Conservation (phyloP, 1,284 basidiomycete genomes). For the Irpex sp. region DNA sequence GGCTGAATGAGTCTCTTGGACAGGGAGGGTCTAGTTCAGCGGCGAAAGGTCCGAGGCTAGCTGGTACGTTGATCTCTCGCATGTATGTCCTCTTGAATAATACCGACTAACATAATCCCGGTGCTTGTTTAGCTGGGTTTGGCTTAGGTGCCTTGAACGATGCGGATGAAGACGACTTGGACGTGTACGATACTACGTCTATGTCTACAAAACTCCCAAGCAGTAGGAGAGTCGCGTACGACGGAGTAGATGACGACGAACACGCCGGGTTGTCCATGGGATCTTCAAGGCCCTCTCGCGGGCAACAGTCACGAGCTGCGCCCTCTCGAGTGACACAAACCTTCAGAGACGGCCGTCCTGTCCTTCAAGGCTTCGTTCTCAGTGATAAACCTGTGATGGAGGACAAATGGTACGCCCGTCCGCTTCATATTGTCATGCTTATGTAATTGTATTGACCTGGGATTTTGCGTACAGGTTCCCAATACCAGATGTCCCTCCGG, state of each 20-base stretch:
- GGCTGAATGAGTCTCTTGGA: constrained; percentile 57
- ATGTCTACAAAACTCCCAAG: constrained; percentile 26
- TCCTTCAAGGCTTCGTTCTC: constrained; percentile 75
- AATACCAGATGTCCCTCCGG: constrained; percentile 73
- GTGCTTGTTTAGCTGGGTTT: constrained; percentile 60
- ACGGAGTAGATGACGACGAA: constrained; percentile 67
- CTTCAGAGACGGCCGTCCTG: constrained; percentile 65
- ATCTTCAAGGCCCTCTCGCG: constrained; percentile 7
- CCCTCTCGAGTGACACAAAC: constrained; percentile 18
- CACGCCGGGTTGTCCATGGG: constrained; percentile 21
- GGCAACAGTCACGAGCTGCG: constrained; percentile 18
- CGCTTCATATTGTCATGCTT: constrained; percentile 9
- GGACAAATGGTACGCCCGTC: constrained; percentile 64
- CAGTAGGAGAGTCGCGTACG: constrained; percentile 58
- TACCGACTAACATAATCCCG: no score
- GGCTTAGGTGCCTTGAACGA: constrained; percentile 85
- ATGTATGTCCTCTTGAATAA: no score
- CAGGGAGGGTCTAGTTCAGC: constrained; percentile 22
- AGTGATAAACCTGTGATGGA: constrained; percentile 66
- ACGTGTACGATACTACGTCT: constrained; percentile 65
- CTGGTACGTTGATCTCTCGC: constrained; percentile 38
- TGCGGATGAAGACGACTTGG: constrained; percentile 86
- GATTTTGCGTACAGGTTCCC: constrained; percentile 59
- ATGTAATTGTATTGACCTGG: constrained; percentile 7
- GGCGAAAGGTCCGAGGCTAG: constrained; percentile 50